These are phyloP conservation scores for Echria macrotheca DNA, from an alignment of 495 filamentous ascomycete genomes.

Conservation along the genomic window DNA sequence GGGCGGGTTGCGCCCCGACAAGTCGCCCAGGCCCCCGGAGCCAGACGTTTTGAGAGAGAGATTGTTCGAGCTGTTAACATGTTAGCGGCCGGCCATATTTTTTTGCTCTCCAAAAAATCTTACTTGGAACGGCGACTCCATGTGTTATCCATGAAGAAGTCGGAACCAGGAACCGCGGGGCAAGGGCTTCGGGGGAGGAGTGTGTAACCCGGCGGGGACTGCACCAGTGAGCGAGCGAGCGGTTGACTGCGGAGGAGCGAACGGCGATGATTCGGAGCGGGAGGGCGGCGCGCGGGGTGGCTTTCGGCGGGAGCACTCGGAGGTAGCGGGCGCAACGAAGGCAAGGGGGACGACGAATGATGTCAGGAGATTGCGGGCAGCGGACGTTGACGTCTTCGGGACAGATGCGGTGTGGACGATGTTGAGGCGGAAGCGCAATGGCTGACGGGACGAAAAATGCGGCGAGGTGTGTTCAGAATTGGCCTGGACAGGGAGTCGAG, in stretches of 20 bases:
- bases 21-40: constrained; percentile 51
- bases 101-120: constrained; percentile 32
- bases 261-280: background rate
- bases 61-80: constrained; percentile 64
- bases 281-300: background rate
- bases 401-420: constrained; percentile 3
- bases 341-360: constrained; percentile 11
- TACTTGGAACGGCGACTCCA: constrained; percentile 94
- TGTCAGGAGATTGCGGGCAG: constrained; percentile 12
- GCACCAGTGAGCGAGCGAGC: constrained; percentile 10
- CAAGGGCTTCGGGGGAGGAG: constrained; percentile 7
- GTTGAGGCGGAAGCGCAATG: constrained; percentile 11
- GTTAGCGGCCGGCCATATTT: constrained; percentile 5
- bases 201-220: constrained; percentile 7
- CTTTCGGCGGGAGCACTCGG: background rate
- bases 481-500: too few species aligned
- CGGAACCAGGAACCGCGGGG: constrained; percentile 24
- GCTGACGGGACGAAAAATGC: constrained; percentile 8
- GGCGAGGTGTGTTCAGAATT: constrained; percentile 8
- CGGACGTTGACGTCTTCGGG: background rate
- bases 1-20: constrained; percentile 60
- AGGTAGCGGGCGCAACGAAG: background rate
- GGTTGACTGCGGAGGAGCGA: background rate
- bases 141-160: constrained; percentile 48
- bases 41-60: constrained; percentile 76